Evolutionary conservation across 1,284 basidiomycete species (phyloP).

Genomic region (Ceratorhiza oryzae-sativae): DNA sequence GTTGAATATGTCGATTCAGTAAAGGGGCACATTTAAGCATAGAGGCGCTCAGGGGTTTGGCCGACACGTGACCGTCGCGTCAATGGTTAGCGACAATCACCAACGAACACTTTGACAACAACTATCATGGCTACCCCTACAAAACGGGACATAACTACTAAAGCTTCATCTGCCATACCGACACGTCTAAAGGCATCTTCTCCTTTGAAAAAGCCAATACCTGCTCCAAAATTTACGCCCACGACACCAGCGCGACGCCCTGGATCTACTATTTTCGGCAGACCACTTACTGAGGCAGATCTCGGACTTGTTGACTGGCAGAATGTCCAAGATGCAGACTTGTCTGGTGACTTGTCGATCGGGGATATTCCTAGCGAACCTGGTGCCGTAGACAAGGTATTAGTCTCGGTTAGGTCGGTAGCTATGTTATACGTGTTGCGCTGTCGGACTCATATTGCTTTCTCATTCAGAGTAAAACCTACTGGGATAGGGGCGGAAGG

Average conservation of each 20-base stretch:
- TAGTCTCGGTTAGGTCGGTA: constrained; percentile 81
- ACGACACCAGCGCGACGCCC: constrained; percentile 11
- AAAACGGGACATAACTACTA: constrained; percentile 24
- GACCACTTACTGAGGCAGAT: constrained; percentile 61
- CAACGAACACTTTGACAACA: not conserved
- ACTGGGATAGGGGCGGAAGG: constrained; percentile 48
- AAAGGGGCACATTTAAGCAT: no score
- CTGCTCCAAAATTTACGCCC: constrained; percentile 26
- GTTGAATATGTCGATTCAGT: no score
- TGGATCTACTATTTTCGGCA: constrained; percentile 17
- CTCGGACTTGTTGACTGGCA: constrained; percentile 75
- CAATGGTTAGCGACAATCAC: not conserved
- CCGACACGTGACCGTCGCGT: not conserved
- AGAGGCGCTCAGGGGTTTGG: not conserved
- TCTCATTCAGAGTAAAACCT: constrained; percentile 37
- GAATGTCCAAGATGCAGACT: constrained; percentile 52
- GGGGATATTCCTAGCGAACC: constrained; percentile 59
- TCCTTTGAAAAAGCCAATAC: constrained; percentile 15
- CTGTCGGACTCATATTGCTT: constrained; percentile 47
- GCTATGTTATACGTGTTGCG: not conserved
- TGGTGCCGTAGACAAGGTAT: constrained; percentile 80
- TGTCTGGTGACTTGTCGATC: constrained; percentile 56
- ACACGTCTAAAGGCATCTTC: constrained; percentile 13
- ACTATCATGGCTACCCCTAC: constrained; percentile 17
- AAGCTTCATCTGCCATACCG: constrained; percentile 14